Conservation (phyloP, 225 moss, liverwort and hornwort genomes). For the Anthoceros angustus region DNA sequence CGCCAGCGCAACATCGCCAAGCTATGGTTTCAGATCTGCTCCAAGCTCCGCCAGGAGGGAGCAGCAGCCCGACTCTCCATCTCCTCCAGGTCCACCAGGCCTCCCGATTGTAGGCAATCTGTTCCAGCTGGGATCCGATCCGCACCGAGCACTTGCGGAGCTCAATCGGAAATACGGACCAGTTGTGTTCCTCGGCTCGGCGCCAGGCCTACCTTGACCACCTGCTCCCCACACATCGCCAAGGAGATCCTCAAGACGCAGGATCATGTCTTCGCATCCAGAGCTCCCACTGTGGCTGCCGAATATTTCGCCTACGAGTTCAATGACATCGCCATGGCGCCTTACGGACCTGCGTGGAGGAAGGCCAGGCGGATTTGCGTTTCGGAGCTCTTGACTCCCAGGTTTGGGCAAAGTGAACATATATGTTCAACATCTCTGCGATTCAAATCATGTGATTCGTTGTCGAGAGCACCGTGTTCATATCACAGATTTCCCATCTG, state of each 20-base stretch:
- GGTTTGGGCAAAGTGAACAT: not conserved
- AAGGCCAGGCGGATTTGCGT: not conserved
- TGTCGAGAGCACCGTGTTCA: not conserved
- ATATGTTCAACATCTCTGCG: not conserved
- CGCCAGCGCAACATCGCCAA: not conserved
- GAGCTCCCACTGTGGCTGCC: not conserved
- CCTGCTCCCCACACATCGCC: not conserved
- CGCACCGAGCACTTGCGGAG: not conserved
- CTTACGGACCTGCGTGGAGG: not conserved
- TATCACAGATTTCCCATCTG: not conserved
- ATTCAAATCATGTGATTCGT: not conserved
- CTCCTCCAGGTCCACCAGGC: not conserved
- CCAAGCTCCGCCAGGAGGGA: not conserved
- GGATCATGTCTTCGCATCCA: conserved; percentile 1
- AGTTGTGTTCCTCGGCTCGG: not conserved
- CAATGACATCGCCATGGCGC: not conserved
- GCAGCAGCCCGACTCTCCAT: not conserved
- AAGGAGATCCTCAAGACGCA: conserved; percentile 5
- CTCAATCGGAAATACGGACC: not conserved
- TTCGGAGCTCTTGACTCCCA: not conserved
- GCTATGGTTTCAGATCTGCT: no score
- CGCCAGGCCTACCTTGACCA: not conserved
- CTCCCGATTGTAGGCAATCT: not conserved
- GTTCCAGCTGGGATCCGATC: not conserved
- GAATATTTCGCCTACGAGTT: not conserved